A percentile compares a stretch with the other conserved stretches of the same genome.
phyloP scores from a whole-genome alignment of 345 rosid species.

The Lepidium aucheri region DNA sequence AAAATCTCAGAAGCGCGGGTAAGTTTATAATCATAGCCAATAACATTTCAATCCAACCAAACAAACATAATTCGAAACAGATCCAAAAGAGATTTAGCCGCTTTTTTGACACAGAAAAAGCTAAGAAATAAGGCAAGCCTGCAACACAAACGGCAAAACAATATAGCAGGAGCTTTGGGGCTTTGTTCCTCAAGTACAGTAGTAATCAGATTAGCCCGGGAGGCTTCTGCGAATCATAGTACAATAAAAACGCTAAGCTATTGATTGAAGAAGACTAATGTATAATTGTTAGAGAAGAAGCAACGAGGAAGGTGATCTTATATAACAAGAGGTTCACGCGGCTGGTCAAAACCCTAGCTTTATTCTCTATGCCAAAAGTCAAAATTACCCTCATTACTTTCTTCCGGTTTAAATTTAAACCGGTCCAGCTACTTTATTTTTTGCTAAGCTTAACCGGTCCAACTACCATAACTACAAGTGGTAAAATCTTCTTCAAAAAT shows the following conservation, averaged over 20 bases:
- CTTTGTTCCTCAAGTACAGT: conserved; percentile 7
- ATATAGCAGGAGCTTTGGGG: conserved; percentile 29
- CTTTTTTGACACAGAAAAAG: conserved; percentile 24
- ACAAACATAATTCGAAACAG: neutral
- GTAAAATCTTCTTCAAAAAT: no score
- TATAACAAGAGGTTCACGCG: neutral
- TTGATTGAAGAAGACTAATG: neutral
- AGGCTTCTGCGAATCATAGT: conserved; percentile 22
- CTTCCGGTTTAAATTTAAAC: neutral
- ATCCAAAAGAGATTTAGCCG: neutral
- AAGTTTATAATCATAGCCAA: conserved; percentile 44
- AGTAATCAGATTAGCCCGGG: conserved; percentile 57
- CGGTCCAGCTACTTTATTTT: neutral
- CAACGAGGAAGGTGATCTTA: neutral
- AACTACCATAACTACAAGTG: neutral
- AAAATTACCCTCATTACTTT: neutral
- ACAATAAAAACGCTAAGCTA: neutral
- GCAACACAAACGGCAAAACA: conserved; percentile 62
- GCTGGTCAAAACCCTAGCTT: conserved; percentile 1
- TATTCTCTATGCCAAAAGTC: neutral
- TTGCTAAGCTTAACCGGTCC: no score
- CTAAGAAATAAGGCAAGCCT: conserved; percentile 28
- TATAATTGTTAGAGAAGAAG: neutral
- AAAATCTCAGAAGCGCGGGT: conserved; percentile 70
- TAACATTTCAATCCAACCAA: no score